A percentile compares a stretch with the other conserved stretches of the same genome.
phyloP scores from a whole-genome alignment of 768 basidiomycete genomes.

The Leccinum disarticulatum region DNA sequence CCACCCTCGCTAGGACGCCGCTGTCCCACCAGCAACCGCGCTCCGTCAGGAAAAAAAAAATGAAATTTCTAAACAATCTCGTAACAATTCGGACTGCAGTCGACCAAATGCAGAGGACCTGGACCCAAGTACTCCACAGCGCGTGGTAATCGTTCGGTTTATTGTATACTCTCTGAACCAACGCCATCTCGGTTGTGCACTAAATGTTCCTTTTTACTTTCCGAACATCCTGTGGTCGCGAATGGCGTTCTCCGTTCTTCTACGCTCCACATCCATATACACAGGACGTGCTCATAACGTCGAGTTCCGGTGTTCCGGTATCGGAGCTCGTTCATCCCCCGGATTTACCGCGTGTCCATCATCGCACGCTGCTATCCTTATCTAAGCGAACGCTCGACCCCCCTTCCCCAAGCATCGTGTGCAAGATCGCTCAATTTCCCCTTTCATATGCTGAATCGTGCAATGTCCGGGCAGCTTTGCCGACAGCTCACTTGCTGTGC shows the following conservation, averaged over 20 bases:
- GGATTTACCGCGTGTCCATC: slow-evolving; percentile 14
- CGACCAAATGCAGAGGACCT: slow-evolving; percentile 22
- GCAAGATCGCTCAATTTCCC: not conserved
- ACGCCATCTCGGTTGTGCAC: not conserved
- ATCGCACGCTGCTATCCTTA: slow-evolving; percentile 17
- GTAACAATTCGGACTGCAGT: slow-evolving; percentile 21
- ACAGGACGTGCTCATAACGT: not conserved
- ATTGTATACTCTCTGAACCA: slow-evolving; percentile 1
- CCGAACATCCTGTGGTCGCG: slow-evolving; percentile 17
- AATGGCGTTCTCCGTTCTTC: slow-evolving; percentile 5
- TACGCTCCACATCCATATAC: slow-evolving; percentile 1
- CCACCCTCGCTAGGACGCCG: slow-evolving; percentile 19
- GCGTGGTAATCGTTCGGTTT: slow-evolving; percentile 27
- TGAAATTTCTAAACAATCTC: slow-evolving; percentile 20
- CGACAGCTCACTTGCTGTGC: not conserved
- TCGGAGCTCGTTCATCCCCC: slow-evolving; percentile 24
- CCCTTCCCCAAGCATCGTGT: not conserved
- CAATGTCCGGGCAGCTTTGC: not conserved
- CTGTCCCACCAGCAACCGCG: slow-evolving; percentile 15
- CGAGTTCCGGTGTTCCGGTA: slow-evolving; percentile 25
- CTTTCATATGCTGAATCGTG: not conserved
- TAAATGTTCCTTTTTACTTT: slow-evolving; percentile 2
- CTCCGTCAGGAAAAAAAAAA: slow-evolving; percentile 4
- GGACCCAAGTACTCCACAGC: slow-evolving; percentile 28
- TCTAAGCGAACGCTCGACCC: slow-evolving; percentile 25